phyloP scores from a whole-genome alignment of 768 basidiomycete species.

The Hericium alpestre region DNA sequence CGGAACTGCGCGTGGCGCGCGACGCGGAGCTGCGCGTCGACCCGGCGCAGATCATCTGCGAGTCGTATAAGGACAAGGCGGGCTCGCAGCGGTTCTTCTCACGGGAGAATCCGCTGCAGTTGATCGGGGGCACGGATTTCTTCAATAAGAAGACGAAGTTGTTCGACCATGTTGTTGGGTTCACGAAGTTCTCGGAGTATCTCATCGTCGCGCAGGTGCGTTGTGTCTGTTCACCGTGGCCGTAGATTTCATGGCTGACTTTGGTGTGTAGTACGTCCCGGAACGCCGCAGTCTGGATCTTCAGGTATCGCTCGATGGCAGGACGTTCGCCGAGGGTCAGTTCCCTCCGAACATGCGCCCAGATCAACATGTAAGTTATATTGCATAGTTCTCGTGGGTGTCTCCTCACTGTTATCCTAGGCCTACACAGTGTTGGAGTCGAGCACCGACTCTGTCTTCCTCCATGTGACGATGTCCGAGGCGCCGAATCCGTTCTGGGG shows the following conservation, averaged over 20 bases:
- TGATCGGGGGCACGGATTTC: slow-evolving; percentile 69
- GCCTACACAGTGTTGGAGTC: slow-evolving; percentile 94
- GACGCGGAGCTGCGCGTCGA: slow-evolving; percentile 74
- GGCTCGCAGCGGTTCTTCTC: slow-evolving; percentile 61
- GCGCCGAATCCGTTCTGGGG: slow-evolving; percentile 72
- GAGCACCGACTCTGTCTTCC: slow-evolving; percentile 83
- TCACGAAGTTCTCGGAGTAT: slow-evolving; percentile 95
- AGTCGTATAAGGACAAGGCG: slow-evolving; percentile 72
- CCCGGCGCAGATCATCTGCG: slow-evolving; percentile 84
- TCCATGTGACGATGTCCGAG: slow-evolving; percentile 91
- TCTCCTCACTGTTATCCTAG: slow-evolving; percentile 23
- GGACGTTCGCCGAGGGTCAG: slow-evolving; percentile 70
- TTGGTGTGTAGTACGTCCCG: slow-evolving; percentile 34
- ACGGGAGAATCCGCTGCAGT: slow-evolving; percentile 54
- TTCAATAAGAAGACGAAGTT: slow-evolving; percentile 62
- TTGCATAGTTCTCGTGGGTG: neutral
- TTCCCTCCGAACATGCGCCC: slow-evolving; percentile 91
- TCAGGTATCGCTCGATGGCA: slow-evolving; percentile 88
- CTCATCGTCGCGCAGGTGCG: slow-evolving; percentile 89
- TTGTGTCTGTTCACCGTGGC: neutral
- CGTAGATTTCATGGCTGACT: neutral
- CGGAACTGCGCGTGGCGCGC: slow-evolving; percentile 83
- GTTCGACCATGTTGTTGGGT: slow-evolving; percentile 86
- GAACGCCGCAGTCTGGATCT: slow-evolving; percentile 56
- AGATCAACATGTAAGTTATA: slow-evolving; percentile 65